These are phyloP conservation scores for Penicillium tannophilum DNA, from an alignment of 495 filamentous ascomycete genomes.

Conservation along the genomic window DNA sequence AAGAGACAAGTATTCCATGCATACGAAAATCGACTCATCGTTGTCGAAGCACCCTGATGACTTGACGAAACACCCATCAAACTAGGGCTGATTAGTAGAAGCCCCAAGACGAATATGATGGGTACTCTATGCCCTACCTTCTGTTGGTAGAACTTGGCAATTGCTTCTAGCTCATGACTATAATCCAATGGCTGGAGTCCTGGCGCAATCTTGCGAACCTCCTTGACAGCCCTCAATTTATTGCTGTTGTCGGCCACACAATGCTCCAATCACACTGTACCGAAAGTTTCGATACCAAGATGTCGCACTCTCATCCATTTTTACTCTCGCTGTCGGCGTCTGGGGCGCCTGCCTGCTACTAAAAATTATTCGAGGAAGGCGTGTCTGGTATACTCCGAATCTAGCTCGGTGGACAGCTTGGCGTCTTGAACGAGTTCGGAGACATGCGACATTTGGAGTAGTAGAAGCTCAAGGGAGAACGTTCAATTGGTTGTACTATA, in stretches of 20 bases:
- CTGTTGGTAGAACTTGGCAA: constrained; percentile 44
- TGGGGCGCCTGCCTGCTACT: constrained; percentile 2
- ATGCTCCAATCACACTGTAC: constrained; percentile 19
- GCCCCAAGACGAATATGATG: constrained; percentile 13
- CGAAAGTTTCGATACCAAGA: constrained; percentile 16
- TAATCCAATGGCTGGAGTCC: constrained; percentile 22
- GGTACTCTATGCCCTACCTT: constrained; percentile 15
- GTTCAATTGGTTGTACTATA: neutral
- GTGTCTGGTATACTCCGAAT: constrained; percentile 16
- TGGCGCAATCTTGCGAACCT: constrained; percentile 12
- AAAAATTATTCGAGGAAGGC: constrained; percentile 22
- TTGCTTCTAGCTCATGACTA: constrained; percentile 42
- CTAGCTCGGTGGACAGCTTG: constrained; percentile 18
- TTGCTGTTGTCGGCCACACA: constrained; percentile 3
- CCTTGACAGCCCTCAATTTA: constrained; percentile 19
- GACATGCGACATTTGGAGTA: constrained; percentile 19
- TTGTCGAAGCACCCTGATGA: constrained; percentile 39
- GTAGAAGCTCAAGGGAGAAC: neutral
- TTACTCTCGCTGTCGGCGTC: constrained; percentile 17
- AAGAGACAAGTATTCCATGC: constrained; percentile 35
- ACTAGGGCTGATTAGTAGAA: constrained; percentile 9
- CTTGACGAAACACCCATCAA: constrained; percentile 31
- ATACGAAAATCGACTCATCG: constrained; percentile 30
- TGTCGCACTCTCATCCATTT: constrained; percentile 13
- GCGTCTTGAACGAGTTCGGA: constrained; percentile 24